Percentiles rank a stretch among this genome's conserved stretches.
Evolutionary conservation across 768 basidiomycete genomes (phyloP).

Genomic region (Steccherinum ochraceum): DNA sequence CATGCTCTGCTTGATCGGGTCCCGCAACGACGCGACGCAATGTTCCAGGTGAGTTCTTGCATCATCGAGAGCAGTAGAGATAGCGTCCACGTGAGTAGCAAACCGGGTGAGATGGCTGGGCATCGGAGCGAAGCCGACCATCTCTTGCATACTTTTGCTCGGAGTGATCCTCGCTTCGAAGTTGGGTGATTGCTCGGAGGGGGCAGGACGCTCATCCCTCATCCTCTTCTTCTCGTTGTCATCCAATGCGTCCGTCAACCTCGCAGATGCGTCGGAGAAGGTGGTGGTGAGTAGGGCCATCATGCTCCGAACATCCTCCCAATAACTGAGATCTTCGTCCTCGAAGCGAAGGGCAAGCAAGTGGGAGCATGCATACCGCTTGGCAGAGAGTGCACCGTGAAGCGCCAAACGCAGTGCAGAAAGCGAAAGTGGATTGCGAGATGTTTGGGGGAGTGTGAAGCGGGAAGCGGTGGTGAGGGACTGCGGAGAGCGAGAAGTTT

Average conservation of each 20-base stretch:
- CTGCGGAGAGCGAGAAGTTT: conserved; percentile 5
- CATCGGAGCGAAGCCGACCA: conserved; percentile 63
- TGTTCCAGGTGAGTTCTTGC: conserved; percentile 61
- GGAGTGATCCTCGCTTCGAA: not conserved
- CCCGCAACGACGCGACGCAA: conserved; percentile 54
- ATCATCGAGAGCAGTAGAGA: conserved; percentile 62
- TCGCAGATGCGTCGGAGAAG: conserved; percentile 56
- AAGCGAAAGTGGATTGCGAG: conserved; percentile 61
- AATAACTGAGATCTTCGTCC: conserved; percentile 70
- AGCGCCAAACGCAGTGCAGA: conserved; percentile 55
- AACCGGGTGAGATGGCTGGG: conserved; percentile 66
- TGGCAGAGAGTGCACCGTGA: conserved; percentile 62
- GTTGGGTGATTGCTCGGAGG: conserved; percentile 6
- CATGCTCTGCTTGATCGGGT: conserved; percentile 11
- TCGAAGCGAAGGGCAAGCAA: conserved; percentile 71
- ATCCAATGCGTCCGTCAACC: conserved; percentile 58
- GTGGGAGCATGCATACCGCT: conserved; percentile 74
- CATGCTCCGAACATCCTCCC: conserved; percentile 79
- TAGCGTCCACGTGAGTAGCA: conserved; percentile 66
- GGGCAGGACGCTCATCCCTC: conserved; percentile 41
- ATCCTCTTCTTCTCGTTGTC: conserved; percentile 48
- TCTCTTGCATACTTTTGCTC: conserved; percentile 16
- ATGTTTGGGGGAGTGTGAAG: conserved; percentile 55
- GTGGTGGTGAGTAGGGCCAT: conserved; percentile 64
- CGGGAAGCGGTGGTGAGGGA: conserved; percentile 38